These are phyloP conservation scores for Gloeopeniophorella convolvens DNA, from an alignment of 768 basidiomycete genomes.

Conservation along the genomic window DNA sequence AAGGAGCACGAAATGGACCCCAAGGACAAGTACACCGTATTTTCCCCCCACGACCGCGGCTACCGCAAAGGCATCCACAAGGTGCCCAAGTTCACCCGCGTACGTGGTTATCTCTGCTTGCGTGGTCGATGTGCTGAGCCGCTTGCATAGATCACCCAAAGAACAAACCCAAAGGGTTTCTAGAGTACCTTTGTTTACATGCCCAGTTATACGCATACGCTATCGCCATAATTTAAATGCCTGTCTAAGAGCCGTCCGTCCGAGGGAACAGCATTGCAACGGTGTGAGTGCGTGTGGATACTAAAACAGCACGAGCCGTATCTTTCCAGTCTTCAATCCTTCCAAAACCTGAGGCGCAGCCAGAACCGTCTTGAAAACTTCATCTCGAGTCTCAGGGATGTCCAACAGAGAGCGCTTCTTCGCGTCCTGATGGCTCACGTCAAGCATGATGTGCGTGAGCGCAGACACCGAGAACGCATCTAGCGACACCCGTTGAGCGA, in stretches of 20 bases:
- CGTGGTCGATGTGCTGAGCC: background rate
- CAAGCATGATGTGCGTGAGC: slow-evolving; percentile 79
- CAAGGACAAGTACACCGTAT: slow-evolving; percentile 93
- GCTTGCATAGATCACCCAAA: slow-evolving; percentile 59
- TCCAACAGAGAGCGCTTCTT: slow-evolving; percentile 75
- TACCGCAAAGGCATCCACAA: slow-evolving; percentile 96
- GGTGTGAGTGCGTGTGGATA: background rate
- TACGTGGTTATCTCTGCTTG: slow-evolving; percentile 32
- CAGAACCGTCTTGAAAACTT: slow-evolving; percentile 70
- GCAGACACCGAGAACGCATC: slow-evolving; percentile 68
- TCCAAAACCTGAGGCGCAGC: slow-evolving; percentile 54
- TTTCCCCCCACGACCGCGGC: slow-evolving; percentile 57
- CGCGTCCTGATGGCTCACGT: slow-evolving; percentile 62
- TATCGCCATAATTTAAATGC: slow-evolving; percentile 3
- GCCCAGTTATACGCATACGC: background rate
- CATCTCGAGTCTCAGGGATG: slow-evolving; percentile 78
- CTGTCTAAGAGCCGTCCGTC: background rate
- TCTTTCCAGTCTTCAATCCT: slow-evolving; percentile 63
- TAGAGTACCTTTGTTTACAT: slow-evolving; percentile 28
- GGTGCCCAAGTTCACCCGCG: slow-evolving; percentile 95
- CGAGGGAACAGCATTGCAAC: background rate
- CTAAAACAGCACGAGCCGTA: slow-evolving; percentile 76
- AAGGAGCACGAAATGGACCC: slow-evolving; percentile 92
- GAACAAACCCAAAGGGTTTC: slow-evolving; percentile 91
- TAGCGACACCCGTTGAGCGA: slow-evolving; percentile 28